Evolutionary conservation across 169 alveolate species (phyloP).

Genomic region (Plasmodium vivax): DNA sequence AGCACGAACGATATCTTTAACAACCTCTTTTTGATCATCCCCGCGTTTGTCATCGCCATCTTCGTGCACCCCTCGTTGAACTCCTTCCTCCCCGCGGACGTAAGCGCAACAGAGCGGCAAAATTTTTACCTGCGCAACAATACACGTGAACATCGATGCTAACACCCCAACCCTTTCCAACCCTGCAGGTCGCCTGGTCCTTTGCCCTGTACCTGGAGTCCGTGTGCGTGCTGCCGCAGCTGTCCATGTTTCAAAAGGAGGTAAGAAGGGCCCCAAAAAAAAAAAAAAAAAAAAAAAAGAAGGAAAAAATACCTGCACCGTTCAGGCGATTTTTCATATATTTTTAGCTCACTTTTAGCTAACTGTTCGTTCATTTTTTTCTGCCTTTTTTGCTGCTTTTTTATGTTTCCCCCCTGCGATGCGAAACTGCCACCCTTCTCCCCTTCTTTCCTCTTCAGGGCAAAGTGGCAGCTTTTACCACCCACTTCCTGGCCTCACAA

Average conservation of each 20-base stretch:
- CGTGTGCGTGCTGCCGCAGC: conserved; percentile 93
- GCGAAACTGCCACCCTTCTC: neutral
- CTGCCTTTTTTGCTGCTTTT: neutral
- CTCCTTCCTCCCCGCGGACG: conserved; percentile 90
- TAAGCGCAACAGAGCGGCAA: conserved; percentile 8
- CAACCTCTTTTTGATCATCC: conserved; percentile 84
- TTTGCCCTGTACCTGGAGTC: conserved; percentile 94
- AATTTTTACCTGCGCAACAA: neutral
- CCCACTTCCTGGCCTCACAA: conserved; percentile 95
- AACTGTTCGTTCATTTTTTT: neutral
- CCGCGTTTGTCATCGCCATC: conserved; percentile 89
- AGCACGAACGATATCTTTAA: conserved; percentile 86
- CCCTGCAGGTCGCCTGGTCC: conserved; percentile 87
- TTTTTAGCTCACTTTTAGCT: neutral
- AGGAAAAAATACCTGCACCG: neutral
- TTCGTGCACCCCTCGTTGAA: conserved; percentile 93
- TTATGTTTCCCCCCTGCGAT: neutral
- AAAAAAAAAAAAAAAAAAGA: neutral
- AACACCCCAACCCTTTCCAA: neutral
- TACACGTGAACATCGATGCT: neutral
- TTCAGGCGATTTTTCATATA: neutral
- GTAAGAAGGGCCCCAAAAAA: conserved; percentile 33
- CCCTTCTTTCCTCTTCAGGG: conserved; percentile 78
- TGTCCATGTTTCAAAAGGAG: conserved; percentile 92
- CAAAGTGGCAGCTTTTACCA: conserved; percentile 91